Conservation (phyloP, 2,329 filamentous ascomycete genomes). For the Chaetomium strumarium region DNA sequence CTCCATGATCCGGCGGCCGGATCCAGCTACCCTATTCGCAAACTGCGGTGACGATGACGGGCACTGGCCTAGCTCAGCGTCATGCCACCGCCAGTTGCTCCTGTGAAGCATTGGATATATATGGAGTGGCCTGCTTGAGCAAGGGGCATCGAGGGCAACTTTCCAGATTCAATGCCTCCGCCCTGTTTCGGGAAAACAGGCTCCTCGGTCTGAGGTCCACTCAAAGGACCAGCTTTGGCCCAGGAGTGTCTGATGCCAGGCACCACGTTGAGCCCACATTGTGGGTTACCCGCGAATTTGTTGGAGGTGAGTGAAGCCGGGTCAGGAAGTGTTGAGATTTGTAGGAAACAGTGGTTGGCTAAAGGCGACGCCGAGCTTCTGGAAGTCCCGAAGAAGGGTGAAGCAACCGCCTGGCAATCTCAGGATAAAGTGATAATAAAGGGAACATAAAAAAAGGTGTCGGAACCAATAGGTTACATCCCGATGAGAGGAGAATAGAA, state of each 20-base stretch:
- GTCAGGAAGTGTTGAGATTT: conserved; percentile 4
- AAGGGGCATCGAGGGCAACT: neutral
- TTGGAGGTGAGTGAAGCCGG: neutral
- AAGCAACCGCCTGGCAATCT: conserved; percentile 9
- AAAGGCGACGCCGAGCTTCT: conserved; percentile 19
- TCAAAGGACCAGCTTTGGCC: neutral
- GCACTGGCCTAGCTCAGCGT: conserved; percentile 18
- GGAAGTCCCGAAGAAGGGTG: conserved; percentile 18
- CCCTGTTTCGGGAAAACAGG: conserved; percentile 3
- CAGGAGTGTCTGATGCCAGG: neutral
- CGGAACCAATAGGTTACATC: neutral
- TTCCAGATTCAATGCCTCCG: conserved; percentile 10
- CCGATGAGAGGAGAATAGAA: conserved; percentile 5
- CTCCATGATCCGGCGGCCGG: conserved; percentile 19
- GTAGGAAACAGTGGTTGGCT: conserved; percentile 16
- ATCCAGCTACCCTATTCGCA: conserved; percentile 1
- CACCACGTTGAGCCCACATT: neutral
- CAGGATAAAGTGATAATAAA: conserved; percentile 19
- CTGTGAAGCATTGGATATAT: neutral
- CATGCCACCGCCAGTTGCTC: neutral
- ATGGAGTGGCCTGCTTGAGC: conserved; percentile 1
- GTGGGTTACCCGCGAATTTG: neutral
- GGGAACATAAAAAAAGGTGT: conserved; percentile 9
- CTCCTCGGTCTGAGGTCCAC: neutral
- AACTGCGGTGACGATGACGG: conserved; percentile 9